Evolutionary conservation across 2,329 filamentous ascomycete genomes (phyloP).

Genomic region (Scedosporium boydii): DNA sequence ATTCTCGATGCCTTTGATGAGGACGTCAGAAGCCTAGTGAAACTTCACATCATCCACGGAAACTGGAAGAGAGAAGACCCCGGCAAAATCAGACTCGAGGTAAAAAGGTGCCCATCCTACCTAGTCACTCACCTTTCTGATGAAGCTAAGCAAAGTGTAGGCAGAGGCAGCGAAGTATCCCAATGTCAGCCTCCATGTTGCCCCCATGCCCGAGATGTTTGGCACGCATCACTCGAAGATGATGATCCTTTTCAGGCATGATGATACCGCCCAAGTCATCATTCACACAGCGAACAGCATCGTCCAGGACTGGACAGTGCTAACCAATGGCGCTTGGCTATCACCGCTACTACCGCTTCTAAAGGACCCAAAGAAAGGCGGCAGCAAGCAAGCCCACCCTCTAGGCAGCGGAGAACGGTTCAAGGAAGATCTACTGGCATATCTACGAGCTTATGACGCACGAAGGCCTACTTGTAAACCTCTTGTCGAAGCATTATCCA

Average conservation of each 20-base stretch:
- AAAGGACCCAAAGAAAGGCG: neutral
- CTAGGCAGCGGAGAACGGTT: slow-evolving; percentile 60
- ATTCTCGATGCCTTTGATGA: slow-evolving; percentile 43
- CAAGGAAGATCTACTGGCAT: slow-evolving; percentile 65
- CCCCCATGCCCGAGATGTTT: slow-evolving; percentile 74
- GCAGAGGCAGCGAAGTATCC: slow-evolving; percentile 48
- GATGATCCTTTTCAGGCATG: slow-evolving; percentile 71
- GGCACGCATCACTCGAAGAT: slow-evolving; percentile 85
- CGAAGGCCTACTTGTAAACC: slow-evolving; percentile 40
- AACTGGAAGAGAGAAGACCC: slow-evolving; percentile 59
- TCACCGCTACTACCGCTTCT: slow-evolving; percentile 58
- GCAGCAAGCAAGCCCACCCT: slow-evolving; percentile 7
- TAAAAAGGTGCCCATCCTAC: neutral
- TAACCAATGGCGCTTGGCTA: slow-evolving; percentile 76
- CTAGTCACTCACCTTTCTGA: slow-evolving; percentile 7
- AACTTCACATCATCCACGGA: slow-evolving; percentile 49
- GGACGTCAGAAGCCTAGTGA: slow-evolving; percentile 37
- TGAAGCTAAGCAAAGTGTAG: slow-evolving; percentile 26
- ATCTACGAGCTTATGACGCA: slow-evolving; percentile 60
- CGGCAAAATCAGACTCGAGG: slow-evolving; percentile 31
- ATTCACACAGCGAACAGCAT: slow-evolving; percentile 94
- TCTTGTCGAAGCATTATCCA: slow-evolving; percentile 46
- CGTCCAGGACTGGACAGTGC: slow-evolving; percentile 74
- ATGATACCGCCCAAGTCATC: slow-evolving; percentile 66
- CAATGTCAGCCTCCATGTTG: slow-evolving; percentile 63